Conservation (phyloP, 106 monocot species). For the Dioscorea dumetorum region DNA sequence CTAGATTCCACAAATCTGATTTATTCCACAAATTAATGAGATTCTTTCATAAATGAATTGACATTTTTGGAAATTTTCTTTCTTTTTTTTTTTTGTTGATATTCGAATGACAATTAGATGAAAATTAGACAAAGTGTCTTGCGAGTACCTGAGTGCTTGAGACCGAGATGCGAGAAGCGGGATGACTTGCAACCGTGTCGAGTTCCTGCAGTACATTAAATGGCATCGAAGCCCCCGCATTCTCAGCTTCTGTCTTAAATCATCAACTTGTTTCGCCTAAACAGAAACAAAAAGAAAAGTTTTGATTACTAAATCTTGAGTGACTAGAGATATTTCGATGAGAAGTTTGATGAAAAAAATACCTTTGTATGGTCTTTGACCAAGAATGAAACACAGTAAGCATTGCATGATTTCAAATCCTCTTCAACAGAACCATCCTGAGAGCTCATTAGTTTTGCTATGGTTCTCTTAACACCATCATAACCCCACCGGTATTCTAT, state of each 20-base stretch:
- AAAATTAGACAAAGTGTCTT: too few species aligned
- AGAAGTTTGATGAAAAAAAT: neutral
- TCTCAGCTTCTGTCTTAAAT: constrained; percentile 65
- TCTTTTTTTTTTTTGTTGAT: too few species aligned
- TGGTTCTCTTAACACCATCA: constrained; percentile 62
- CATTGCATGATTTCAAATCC: constrained; percentile 53
- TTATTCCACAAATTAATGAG: too few species aligned
- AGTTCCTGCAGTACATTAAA: constrained; percentile 88
- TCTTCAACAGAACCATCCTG: constrained; percentile 35
- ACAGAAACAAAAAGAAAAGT: too few species aligned
- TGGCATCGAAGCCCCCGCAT: constrained; percentile 92
- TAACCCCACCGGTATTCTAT: constrained; percentile 84
- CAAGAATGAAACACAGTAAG: constrained; percentile 72
- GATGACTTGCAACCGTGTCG: constrained; percentile 75
- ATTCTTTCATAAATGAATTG: too few species aligned
- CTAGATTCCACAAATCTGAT: too few species aligned
- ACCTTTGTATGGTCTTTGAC: constrained; percentile 63
- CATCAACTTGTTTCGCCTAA: constrained; percentile 49
- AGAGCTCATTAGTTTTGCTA: constrained; percentile 51
- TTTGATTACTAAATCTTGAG: too few species aligned
- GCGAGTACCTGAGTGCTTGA: constrained; percentile 76
- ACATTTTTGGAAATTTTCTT: too few species aligned
- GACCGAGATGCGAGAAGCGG: constrained; percentile 86
- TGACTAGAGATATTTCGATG: neutral
- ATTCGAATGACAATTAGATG: too few species aligned